These are phyloP conservation scores for Isabelozyma heimii DNA, from an alignment of 805 yeast species.

Conservation along the genomic window DNA sequence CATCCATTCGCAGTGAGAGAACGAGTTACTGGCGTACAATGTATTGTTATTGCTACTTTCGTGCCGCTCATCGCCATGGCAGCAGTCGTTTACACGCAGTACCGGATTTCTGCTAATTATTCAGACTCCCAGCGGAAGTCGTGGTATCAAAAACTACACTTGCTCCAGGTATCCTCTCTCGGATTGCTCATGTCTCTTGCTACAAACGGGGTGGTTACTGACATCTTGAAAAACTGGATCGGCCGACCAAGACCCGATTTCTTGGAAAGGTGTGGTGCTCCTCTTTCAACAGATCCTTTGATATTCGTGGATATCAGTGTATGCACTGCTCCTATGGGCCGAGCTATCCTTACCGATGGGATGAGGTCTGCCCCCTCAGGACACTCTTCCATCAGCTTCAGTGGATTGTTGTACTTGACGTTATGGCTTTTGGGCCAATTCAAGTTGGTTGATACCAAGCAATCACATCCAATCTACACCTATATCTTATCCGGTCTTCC, in stretches of 20 bases:
- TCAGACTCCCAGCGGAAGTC: not conserved
- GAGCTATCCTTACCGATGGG: constrained; percentile 42
- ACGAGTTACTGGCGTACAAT: constrained; percentile 27
- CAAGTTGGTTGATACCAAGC: constrained; percentile 8
- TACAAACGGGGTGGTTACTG: constrained; percentile 32
- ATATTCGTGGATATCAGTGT: constrained; percentile 22
- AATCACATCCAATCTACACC: constrained; percentile 17
- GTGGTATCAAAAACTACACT: constrained; percentile 11
- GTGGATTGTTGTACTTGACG: constrained; percentile 46
- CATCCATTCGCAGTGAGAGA: constrained; percentile 34
- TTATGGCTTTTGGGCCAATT: constrained; percentile 49
- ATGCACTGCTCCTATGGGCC: constrained; percentile 34
- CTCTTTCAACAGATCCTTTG: constrained; percentile 19
- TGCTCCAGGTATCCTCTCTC: constrained; percentile 27
- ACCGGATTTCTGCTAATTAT: not conserved
- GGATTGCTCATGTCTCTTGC: constrained; percentile 26
- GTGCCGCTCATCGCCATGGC: constrained; percentile 22
- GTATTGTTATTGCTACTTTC: constrained; percentile 24
- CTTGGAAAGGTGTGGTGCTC: constrained; percentile 30
- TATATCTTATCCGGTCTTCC: constrained; percentile 21
- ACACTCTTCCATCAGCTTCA: constrained; percentile 52
- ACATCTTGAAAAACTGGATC: constrained; percentile 34
- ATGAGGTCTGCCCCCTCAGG: constrained; percentile 59
- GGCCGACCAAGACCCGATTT: constrained; percentile 35
- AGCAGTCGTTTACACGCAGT: constrained; percentile 6